Conservation (phyloP, 495 filamentous ascomycete species). For the Hypoxylon intermedium region DNA sequence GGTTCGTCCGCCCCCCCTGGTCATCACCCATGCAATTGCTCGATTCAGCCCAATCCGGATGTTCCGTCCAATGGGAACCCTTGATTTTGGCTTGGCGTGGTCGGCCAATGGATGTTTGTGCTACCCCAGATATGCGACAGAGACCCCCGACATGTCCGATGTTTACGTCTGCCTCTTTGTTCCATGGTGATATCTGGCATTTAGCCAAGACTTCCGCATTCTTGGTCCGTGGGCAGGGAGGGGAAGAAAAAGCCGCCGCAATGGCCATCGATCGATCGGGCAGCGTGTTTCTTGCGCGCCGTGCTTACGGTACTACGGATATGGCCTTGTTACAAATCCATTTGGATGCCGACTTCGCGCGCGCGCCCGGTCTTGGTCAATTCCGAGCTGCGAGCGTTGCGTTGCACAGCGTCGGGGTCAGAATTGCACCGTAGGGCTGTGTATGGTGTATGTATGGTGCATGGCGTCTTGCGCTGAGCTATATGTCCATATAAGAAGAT, state of each 20-base stretch:
- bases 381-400: conserved; percentile 2
- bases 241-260: neutral
- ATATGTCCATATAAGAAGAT: neutral
- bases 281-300: neutral
- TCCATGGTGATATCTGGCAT: no score
- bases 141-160: no score
- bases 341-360: neutral
- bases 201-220: no score
- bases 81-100: neutral
- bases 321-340: neutral
- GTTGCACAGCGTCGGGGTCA: neutral
- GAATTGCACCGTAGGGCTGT: neutral
- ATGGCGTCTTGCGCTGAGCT: no score
- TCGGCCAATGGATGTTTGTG: neutral
- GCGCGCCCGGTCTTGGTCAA: neutral
- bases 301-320: neutral
- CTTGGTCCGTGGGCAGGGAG: no score
- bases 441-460: neutral
- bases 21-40: conserved; percentile 29
- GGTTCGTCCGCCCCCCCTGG: conserved; percentile 15
- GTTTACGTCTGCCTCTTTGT: no score
- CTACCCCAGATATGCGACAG: no score
- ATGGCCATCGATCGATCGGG: no score
- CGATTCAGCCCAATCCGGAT: conserved; percentile 19
- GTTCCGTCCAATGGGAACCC: conserved; percentile 13